These are phyloP conservation scores for Remersonia thermophila DNA, from an alignment of 2,329 filamentous ascomycete species.

Conservation along the genomic window DNA sequence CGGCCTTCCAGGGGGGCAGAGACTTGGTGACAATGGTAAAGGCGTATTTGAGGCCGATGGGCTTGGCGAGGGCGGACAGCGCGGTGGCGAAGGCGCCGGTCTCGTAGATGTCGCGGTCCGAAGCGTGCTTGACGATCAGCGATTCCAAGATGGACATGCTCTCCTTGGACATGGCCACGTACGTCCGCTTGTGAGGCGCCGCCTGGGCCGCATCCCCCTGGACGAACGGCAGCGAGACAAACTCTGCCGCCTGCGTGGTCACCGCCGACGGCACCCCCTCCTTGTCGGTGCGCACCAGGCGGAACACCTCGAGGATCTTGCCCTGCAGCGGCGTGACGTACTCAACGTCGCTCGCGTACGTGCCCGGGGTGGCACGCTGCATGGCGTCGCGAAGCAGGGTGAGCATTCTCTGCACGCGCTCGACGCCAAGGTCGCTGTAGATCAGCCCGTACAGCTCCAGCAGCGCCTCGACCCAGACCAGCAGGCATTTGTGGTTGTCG, in stretches of 20 bases:
- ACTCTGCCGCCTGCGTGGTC: constrained; percentile 55
- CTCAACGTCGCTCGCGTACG: constrained; percentile 62
- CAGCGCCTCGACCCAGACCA: constrained; percentile 70
- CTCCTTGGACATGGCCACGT: constrained; percentile 77
- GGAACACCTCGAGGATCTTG: constrained; percentile 55
- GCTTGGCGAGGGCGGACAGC: constrained; percentile 53
- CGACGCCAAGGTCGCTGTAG: constrained; percentile 46
- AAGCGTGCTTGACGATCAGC: constrained; percentile 46
- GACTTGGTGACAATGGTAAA: constrained; percentile 62
- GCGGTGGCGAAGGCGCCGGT: constrained; percentile 54
- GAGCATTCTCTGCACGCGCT: constrained; percentile 56
- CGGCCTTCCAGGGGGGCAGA: constrained; percentile 64
- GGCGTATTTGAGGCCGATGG: constrained; percentile 69
- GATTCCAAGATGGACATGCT: constrained; percentile 59
- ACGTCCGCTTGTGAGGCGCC: constrained; percentile 52
- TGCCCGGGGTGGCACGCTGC: constrained; percentile 52
- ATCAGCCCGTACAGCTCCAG: constrained; percentile 69
- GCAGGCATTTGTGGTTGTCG: constrained; percentile 70
- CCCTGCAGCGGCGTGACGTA: constrained; percentile 60
- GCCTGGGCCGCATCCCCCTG: constrained; percentile 23
- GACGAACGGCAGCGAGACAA: constrained; percentile 58
- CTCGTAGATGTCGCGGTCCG: constrained; percentile 54
- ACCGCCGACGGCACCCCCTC: constrained; percentile 54
- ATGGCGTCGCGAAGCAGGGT: constrained; percentile 59
- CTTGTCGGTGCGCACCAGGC: constrained; percentile 54